These are phyloP conservation scores for Ajuga chamaepitys DNA, from an alignment of 257 asterid genomes.

Conservation along the genomic window DNA sequence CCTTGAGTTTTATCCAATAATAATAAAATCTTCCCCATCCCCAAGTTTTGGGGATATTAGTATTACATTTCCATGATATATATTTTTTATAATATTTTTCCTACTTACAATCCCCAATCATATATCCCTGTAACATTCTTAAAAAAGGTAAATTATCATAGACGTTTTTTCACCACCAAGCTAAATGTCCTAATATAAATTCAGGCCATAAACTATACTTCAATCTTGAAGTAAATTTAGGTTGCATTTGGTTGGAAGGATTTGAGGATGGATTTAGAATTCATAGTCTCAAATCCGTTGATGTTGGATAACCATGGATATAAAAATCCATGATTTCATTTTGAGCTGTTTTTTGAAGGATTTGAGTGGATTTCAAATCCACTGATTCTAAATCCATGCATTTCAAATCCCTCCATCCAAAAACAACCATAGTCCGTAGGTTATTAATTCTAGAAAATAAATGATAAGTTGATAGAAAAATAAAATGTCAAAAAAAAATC, in stretches of 20 bases:
- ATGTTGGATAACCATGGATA: too few relatives aligned
- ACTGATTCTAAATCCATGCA: too few relatives aligned
- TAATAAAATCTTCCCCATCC: not conserved
- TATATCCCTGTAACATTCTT: not conserved
- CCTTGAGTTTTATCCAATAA: slow-evolving; percentile 1
- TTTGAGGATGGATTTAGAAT: too few relatives aligned
- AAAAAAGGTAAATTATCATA: not conserved
- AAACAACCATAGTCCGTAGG: too few relatives aligned
- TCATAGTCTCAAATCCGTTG: too few relatives aligned
- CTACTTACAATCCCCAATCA: not conserved
- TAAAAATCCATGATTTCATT: too few relatives aligned
- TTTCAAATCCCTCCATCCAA: too few relatives aligned
- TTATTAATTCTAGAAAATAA: too few relatives aligned
- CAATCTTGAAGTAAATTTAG: not conserved
- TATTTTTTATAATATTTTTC: not conserved
- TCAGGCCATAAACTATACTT: not conserved
- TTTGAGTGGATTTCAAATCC: too few relatives aligned
- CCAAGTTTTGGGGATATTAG: not conserved
- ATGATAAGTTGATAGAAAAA: too few relatives aligned
- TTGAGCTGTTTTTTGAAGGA: too few relatives aligned
- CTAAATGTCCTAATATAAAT: not conserved
- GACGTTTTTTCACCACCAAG: not conserved
- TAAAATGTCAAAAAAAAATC: not conserved
- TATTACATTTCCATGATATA: not conserved
- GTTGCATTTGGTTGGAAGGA: too few relatives aligned